phyloP scores from a whole-genome alignment of 768 basidiomycete species.

The Scleroderma bovista region DNA sequence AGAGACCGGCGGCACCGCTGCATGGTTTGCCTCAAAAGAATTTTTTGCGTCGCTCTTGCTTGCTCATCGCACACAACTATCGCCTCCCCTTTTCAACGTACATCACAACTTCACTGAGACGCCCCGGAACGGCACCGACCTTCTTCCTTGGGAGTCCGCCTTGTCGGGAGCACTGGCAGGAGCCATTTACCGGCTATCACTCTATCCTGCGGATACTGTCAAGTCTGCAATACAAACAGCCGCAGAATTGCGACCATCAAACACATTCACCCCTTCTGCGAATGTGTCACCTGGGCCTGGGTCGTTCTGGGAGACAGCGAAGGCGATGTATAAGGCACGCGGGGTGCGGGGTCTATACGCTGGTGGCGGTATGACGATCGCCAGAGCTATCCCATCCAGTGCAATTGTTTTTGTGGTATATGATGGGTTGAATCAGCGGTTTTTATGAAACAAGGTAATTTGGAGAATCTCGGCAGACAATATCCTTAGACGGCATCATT shows the following conservation, averaged over 20 bases:
- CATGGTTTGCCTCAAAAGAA: constrained; percentile 88
- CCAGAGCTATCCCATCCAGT: constrained; percentile 76
- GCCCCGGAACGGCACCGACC: constrained; percentile 6
- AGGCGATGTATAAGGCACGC: constrained; percentile 65
- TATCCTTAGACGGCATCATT: not conserved
- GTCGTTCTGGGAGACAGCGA: constrained; percentile 54
- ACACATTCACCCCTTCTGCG: constrained; percentile 9
- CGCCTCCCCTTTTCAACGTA: constrained; percentile 1
- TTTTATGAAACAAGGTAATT: constrained; percentile 23
- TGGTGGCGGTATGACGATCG: constrained; percentile 85
- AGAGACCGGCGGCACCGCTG: constrained; percentile 80
- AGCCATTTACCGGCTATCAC: constrained; percentile 67
- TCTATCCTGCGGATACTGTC: constrained; percentile 89
- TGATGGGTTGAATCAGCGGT: constrained; percentile 55
- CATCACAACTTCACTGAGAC: constrained; percentile 1
- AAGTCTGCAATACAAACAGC: constrained; percentile 90
- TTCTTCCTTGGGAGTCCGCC: constrained; percentile 67
- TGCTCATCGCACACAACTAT: constrained; percentile 32
- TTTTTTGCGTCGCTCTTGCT: constrained; percentile 61
- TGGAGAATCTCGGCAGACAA: too few relatives aligned
- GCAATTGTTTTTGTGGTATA: constrained; percentile 90
- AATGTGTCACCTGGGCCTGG: constrained; percentile 21
- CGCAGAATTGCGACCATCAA: constrained; percentile 63
- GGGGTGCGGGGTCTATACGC: constrained; percentile 80
- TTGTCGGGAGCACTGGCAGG: constrained; percentile 77